Evolutionary conservation across 2,329 filamentous ascomycete species (phyloP).

Genomic region (Sphaceloma murrayae): DNA sequence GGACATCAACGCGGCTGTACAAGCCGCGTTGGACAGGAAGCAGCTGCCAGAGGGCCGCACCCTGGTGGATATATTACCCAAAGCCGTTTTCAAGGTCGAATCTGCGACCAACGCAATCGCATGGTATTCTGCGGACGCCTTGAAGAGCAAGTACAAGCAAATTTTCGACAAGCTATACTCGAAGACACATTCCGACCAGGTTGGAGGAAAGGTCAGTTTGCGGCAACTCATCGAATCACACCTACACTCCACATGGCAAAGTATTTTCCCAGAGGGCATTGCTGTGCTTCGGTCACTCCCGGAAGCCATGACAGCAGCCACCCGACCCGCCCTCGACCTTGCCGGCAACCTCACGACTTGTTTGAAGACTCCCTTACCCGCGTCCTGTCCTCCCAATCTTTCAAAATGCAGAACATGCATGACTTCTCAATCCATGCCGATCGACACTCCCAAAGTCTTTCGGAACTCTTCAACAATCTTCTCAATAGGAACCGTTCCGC

Average conservation of each 20-base stretch:
- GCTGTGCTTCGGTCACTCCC: conserved; percentile 71
- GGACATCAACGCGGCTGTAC: conserved; percentile 35
- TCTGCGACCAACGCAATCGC: conserved; percentile 58
- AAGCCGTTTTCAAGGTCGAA: conserved; percentile 56
- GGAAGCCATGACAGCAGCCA: conserved; percentile 62
- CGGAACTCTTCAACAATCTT: conserved; percentile 64
- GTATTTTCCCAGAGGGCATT: conserved; percentile 65
- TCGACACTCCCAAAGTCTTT: conserved; percentile 58
- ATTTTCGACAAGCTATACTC: conserved; percentile 51
- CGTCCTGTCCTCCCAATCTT: conserved; percentile 75
- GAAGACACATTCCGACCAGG: conserved; percentile 30
- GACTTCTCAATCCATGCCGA: conserved; percentile 52
- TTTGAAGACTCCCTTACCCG: conserved; percentile 59
- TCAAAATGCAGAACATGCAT: conserved; percentile 66
- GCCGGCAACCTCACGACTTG: conserved; percentile 69
- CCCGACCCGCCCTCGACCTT: conserved; percentile 60
- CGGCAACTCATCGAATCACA: conserved; percentile 73
- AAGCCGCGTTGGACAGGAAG: conserved; percentile 32
- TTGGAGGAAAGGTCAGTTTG: conserved; percentile 53
- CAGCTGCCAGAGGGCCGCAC: conserved; percentile 54
- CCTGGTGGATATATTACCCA: conserved; percentile 52
- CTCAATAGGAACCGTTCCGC: conserved; percentile 78
- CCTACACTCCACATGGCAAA: conserved; percentile 77
- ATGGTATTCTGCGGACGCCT: conserved; percentile 58
- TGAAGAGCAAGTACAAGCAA: conserved; percentile 57